phyloP scores from a whole-genome alignment of 2,329 filamentous ascomycete genomes.

The Trichophyton schoenleinii region DNA sequence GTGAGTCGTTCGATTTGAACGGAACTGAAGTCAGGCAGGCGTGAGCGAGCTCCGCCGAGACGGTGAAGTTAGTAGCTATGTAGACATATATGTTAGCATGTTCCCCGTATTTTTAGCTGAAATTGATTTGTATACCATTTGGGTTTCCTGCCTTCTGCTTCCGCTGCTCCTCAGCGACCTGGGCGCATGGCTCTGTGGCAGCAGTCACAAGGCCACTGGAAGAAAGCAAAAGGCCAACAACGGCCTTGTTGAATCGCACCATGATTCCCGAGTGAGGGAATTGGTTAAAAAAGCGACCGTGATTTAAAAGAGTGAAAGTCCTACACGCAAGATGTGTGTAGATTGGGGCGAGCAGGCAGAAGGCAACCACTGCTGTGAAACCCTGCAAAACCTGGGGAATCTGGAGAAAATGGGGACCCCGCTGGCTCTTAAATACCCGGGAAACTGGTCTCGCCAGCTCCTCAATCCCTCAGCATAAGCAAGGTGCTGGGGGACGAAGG shows the following conservation, averaged over 20 bases:
- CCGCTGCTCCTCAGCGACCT: background rate
- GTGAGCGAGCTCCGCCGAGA: constrained; percentile 14
- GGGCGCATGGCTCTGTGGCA: background rate
- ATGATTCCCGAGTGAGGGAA: background rate
- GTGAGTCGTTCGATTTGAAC: constrained; percentile 14
- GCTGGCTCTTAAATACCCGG: no score
- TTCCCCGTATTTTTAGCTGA: no score
- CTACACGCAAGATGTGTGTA: no score
- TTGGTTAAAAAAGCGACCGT: no score
- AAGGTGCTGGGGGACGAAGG: no score
- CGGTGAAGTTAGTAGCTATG: constrained; percentile 7
- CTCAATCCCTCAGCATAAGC: no score
- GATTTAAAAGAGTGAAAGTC: no score
- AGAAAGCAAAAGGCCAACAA: background rate
- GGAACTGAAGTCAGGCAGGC: constrained; percentile 16
- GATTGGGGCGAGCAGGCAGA: no score
- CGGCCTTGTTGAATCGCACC: background rate
- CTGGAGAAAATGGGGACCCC: no score
- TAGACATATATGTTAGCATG: background rate
- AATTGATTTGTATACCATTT: background rate
- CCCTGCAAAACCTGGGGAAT: no score
- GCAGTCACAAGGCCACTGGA: background rate
- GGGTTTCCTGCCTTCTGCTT: background rate
- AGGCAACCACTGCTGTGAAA: no score
- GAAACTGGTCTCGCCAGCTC: no score